phyloP scores from a whole-genome alignment of 257 asterid genomes.

The Primulina tabacum region DNA sequence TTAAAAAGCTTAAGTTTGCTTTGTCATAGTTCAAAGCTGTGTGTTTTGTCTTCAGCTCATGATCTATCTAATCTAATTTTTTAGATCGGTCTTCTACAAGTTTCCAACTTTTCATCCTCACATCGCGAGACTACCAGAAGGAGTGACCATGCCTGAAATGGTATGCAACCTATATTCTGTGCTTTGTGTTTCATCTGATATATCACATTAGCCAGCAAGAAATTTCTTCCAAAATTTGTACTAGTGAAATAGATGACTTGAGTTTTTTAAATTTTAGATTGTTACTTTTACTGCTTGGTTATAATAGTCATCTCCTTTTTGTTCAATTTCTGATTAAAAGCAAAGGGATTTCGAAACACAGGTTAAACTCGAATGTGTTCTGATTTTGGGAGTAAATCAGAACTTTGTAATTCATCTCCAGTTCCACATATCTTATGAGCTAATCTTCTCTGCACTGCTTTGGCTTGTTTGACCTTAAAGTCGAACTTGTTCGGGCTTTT shows the following conservation, averaged over 20 bases:
- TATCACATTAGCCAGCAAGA: background rate
- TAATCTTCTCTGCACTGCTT: background rate
- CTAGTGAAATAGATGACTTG: background rate
- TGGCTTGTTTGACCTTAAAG: no score
- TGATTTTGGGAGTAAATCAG: background rate
- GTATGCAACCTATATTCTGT: slow-evolving; percentile 26
- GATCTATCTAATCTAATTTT: slow-evolving; percentile 12
- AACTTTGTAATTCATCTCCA: background rate
- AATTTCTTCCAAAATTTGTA: slow-evolving; percentile 3
- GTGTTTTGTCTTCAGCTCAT: slow-evolving; percentile 4
- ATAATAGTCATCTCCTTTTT: background rate
- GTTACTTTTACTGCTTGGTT: background rate
- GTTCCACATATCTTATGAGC: background rate
- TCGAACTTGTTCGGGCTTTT: background rate
- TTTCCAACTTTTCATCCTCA: slow-evolving; percentile 52
- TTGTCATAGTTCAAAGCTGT: slow-evolving; percentile 10
- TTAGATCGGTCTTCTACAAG: slow-evolving; percentile 52
- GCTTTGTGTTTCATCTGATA: background rate
- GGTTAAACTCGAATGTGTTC: background rate
- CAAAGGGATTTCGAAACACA: background rate
- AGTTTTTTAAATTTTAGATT: background rate
- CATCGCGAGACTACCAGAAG: slow-evolving; percentile 43
- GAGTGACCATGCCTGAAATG: slow-evolving; percentile 45
- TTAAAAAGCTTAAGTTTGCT: background rate
- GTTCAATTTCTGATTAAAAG: background rate